Evolutionary conservation across 306 rosid species (phyloP).

Genomic region (Begonia peltatifolia): DNA sequence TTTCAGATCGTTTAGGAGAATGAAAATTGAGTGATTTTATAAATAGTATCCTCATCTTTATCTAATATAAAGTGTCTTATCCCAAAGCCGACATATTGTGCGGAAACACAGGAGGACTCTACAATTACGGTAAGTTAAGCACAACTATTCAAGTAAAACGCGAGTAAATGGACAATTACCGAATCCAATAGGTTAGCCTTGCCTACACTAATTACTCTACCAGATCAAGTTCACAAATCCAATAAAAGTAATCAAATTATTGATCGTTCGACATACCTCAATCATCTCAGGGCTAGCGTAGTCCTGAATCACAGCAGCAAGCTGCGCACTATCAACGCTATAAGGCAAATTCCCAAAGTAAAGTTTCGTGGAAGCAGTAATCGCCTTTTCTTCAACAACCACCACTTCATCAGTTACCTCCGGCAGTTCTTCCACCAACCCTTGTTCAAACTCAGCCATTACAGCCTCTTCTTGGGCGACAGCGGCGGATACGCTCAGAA

Average conservation of each 20-base stretch:
- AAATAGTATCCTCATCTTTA: too few species aligned
- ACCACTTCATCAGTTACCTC: constrained; percentile 14
- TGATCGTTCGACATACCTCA: constrained; percentile 35
- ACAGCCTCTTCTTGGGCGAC: constrained; percentile 51
- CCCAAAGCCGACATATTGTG: too few species aligned
- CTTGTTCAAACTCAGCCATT: constrained; percentile 21
- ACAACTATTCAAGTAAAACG: too few species aligned
- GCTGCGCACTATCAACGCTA: constrained; percentile 87
- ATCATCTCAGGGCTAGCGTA: constrained; percentile 66
- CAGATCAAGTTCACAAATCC: too few species aligned
- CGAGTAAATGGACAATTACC: too few species aligned
- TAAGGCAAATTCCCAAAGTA: constrained; percentile 94
- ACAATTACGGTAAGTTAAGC: too few species aligned
- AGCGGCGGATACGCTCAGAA: constrained; percentile 31
- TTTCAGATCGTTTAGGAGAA: too few species aligned
- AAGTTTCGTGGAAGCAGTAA: constrained; percentile 46
- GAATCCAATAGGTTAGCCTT: neutral
- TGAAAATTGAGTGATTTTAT: too few species aligned
- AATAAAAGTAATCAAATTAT: too few species aligned
- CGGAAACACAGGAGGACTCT: too few species aligned
- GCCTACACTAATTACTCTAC: too few species aligned
- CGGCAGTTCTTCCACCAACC: constrained; percentile 6
- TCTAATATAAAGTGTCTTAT: too few species aligned
- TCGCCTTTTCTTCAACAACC: constrained; percentile 25
- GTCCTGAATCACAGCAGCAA: constrained; percentile 79